Base-by-base conservation (phyloP, 805 yeast genomes). In the Lipomyces spencermartinsiae region DNA sequence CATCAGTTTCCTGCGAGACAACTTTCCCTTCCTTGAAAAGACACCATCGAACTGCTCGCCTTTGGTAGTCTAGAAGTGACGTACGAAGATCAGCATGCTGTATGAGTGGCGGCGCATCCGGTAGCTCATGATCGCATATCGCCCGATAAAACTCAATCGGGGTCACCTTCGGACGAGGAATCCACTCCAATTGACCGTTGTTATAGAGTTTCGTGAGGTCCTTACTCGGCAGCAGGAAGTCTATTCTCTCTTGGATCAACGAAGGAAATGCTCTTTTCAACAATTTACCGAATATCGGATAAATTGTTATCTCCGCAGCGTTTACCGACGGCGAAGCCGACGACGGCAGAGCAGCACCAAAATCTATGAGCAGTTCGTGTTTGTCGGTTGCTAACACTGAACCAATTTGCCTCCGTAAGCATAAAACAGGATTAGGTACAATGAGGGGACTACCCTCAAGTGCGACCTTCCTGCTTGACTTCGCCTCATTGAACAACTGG, bases 21-120 rank as follows among this genome's bases (percentile, higher is more conserved):
- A 70, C 68, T 61, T 73, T 78, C 14, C 83, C 81, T 66, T 80
- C 83, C 46, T 73, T 66, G 1, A 72, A 64, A n/a, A 80, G 65
- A 10, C 76, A 72, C 83, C 83, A 80, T 14, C 73, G 58, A 2
- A 80, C 78, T 0, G 83, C 73, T 35, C 78, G 79, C 43, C 75
- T 60, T 67, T 80, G 83, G 60, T 64, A 69, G 49, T 64, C 66
- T 7, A 69, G 62, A 25, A 69, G 25, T 9, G 57, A 14, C 4
- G 72, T 59, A 4, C 7, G n/a, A 16, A 69, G 59, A 7, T 58
- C 66, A 3, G 64, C 53, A 34, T 64, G 71, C 51, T 63, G 71
- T 14, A 69, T 57, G 9, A 61, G 4, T 6, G 43, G 29, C 22
- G 43, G 43, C 2, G 71, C 59, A 22, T 60, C 54, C 16, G 66